A percentile compares a stretch with the other conserved stretches of the same genome.
Conservation (phyloP, 2,329 filamentous ascomycete genomes). For the Alternaria arbusti region DNA sequence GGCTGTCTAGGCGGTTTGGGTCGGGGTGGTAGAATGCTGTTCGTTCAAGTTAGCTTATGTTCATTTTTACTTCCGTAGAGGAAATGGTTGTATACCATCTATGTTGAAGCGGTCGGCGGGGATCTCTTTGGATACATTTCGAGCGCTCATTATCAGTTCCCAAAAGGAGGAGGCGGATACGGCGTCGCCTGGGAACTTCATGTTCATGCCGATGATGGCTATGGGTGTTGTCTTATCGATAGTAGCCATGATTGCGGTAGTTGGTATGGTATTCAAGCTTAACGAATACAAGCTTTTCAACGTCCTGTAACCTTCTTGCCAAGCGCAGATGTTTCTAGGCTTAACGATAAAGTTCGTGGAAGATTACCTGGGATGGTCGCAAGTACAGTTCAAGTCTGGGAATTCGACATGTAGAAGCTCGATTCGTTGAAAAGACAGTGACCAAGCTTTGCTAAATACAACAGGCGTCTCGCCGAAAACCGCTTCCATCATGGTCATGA, state of each 20-base stretch:
- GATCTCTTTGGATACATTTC: constrained; percentile 10
- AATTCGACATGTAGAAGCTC: neutral
- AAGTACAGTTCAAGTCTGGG: neutral
- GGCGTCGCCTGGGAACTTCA: constrained; percentile 17
- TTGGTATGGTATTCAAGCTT: neutral
- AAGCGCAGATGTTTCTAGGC: neutral
- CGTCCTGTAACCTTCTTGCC: neutral
- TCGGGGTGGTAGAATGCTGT: constrained; percentile 7
- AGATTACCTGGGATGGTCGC: neutral
- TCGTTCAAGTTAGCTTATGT: neutral
- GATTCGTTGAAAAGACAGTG: neutral
- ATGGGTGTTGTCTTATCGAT: constrained; percentile 3
- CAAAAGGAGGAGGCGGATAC: constrained; percentile 19
- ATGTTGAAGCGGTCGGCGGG: constrained; percentile 20
- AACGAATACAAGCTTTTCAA: neutral
- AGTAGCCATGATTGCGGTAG: neutral
- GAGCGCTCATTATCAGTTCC: constrained; percentile 15
- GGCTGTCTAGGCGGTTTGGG: constrained; percentile 5
- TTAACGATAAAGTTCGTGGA: neutral
- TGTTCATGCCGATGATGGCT: constrained; percentile 15
- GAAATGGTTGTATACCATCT: neutral
- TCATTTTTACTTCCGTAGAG: neutral
- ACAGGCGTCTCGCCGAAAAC: neutral
- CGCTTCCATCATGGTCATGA: neutral
- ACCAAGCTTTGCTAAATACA: neutral